A percentile compares a stretch with the other conserved stretches of the same genome.
Conservation (phyloP, 225 moss, liverwort and hornwort species). For the Antitrichia curtipendula region DNA sequence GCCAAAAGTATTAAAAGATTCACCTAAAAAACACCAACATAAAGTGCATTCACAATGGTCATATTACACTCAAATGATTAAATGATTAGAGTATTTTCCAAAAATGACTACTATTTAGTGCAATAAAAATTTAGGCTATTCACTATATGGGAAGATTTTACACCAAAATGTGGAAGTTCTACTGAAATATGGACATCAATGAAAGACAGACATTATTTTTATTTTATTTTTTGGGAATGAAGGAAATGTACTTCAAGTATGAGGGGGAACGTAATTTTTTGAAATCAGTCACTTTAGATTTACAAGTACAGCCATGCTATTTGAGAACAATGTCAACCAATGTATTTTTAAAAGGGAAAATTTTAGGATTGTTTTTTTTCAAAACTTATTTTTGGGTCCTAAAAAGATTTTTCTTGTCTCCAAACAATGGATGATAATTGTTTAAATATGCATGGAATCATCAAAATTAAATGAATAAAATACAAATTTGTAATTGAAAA, state of each 20-base stretch:
- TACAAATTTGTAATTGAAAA: neutral
- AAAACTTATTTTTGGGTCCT: no score
- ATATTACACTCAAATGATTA: no score
- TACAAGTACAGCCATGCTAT: neutral
- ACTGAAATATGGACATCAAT: neutral
- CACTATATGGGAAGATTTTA: neutral
- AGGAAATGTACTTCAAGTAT: neutral
- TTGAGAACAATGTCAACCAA: neutral
- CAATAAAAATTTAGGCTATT: neutral
- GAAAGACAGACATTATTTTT: no score
- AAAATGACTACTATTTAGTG: no score
- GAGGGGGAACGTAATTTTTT: no score
- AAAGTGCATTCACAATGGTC: neutral
- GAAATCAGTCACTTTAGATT: neutral
- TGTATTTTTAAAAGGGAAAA: accelerated
- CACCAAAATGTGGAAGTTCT: accelerated
- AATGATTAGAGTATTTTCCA: neutral
- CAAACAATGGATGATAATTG: accelerated
- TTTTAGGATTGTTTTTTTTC: neutral
- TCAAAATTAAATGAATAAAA: neutral
- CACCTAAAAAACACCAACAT: neutral
- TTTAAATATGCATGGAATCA: neutral
- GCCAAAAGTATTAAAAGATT: neutral
- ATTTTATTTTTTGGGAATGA: accelerated
- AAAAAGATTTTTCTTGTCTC: neutral